phyloP scores from a whole-genome alignment of 2,329 filamentous ascomycete genomes.

The Chaetomium olivaceum region DNA sequence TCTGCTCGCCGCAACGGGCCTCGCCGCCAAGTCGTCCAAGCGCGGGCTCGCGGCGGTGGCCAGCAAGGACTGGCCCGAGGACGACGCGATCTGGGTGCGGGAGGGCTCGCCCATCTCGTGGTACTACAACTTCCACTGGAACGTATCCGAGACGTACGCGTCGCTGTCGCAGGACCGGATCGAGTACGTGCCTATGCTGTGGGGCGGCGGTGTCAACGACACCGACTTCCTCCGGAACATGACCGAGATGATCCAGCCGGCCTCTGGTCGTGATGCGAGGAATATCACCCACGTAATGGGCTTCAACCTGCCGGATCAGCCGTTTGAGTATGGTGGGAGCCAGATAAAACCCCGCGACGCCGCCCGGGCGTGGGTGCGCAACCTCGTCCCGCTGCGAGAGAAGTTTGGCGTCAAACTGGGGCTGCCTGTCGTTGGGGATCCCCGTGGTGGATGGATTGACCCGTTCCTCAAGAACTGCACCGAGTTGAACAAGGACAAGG shows the following conservation, averaged over 20 bases:
- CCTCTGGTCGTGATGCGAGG: slow-evolving; percentile 31
- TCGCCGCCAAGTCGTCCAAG: slow-evolving; percentile 51
- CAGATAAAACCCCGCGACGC: slow-evolving; percentile 59
- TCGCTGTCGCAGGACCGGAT: slow-evolving; percentile 54
- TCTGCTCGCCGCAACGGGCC: slow-evolving; percentile 25
- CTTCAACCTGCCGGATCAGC: slow-evolving; percentile 77
- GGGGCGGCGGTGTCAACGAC: slow-evolving; percentile 55
- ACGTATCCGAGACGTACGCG: slow-evolving; percentile 55
- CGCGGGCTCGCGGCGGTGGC: slow-evolving; percentile 71
- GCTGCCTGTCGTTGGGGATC: slow-evolving; percentile 60
- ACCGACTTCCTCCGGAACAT: slow-evolving; percentile 63
- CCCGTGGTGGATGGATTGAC: slow-evolving; percentile 61
- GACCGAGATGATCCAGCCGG: slow-evolving; percentile 49
- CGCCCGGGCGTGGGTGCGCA: slow-evolving; percentile 66
- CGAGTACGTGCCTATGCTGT: slow-evolving; percentile 79
- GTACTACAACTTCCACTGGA: slow-evolving; percentile 76
- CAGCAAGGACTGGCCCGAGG: slow-evolving; percentile 53
- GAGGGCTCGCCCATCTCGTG: slow-evolving; percentile 64
- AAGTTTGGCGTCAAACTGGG: slow-evolving; percentile 64
- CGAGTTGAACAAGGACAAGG: slow-evolving; percentile 46
- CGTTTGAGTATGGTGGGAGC: slow-evolving; percentile 57
- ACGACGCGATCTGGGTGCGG: slow-evolving; percentile 65
- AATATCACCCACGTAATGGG: slow-evolving; percentile 68
- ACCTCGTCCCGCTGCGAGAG: slow-evolving; percentile 67
- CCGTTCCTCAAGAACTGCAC: slow-evolving; percentile 66